phyloP scores from a whole-genome alignment of 2,329 filamentous ascomycete species.

The Ceratocystis ficicola region DNA sequence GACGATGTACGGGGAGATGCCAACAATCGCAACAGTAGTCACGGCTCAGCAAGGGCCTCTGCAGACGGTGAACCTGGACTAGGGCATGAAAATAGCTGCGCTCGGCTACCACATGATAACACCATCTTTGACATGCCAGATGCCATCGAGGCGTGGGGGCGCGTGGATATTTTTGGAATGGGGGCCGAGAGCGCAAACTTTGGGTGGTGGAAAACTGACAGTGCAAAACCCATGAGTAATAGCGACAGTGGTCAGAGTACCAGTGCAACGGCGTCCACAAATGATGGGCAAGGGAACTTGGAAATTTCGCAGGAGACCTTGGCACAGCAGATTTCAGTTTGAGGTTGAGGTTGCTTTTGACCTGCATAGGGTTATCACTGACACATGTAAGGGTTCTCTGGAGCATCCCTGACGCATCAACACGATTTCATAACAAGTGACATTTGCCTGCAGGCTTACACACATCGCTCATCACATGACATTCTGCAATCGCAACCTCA shows the following conservation, averaged over 20 bases:
- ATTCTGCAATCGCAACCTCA: no score
- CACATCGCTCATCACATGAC: no score
- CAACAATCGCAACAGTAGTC: constrained; percentile 21
- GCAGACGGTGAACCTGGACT: neutral
- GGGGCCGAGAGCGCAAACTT: constrained; percentile 20
- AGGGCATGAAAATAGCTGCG: constrained; percentile 21
- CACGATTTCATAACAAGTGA: neutral
- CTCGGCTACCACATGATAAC: constrained; percentile 32
- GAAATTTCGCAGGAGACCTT: constrained; percentile 1
- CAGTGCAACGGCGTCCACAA: neutral
- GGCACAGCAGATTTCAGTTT: neutral
- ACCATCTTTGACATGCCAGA: constrained; percentile 38
- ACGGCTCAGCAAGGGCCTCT: neutral
- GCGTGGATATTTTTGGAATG: constrained; percentile 19
- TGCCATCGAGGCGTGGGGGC: constrained; percentile 15
- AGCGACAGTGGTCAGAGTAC: neutral
- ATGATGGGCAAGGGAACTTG: constrained; percentile 4
- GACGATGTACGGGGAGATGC: constrained; percentile 32
- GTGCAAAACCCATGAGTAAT: neutral
- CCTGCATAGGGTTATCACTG: neutral
- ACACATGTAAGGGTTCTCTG: neutral
- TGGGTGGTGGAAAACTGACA: constrained; percentile 19
- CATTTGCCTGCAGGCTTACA: neutral
- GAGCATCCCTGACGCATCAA: neutral
- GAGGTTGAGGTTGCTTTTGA: neutral